phyloP scores from a whole-genome alignment of 164 flowering plant species.

The Liriodendron chinense region DNA sequence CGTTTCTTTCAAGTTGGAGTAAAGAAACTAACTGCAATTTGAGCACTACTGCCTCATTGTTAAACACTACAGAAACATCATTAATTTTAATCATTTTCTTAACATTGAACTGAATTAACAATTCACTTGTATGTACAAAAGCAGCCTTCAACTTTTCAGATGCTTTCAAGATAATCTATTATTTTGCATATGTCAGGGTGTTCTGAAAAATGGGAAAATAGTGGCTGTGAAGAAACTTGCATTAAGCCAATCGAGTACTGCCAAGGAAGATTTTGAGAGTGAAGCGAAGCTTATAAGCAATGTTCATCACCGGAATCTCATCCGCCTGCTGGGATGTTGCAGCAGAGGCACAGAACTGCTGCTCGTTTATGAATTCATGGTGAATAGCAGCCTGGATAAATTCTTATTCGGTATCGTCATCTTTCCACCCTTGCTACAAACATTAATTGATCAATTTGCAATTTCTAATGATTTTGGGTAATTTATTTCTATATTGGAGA shows the following conservation, averaged over 20 bases:
- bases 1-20: too few species aligned
- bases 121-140: too few species aligned
- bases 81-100: too few species aligned
- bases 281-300: slow-evolving; percentile 64
- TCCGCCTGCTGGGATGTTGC: slow-evolving; percentile 57
- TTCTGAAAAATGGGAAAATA: slow-evolving; percentile 39
- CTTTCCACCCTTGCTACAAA: neutral
- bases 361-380: slow-evolving; percentile 55
- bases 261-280: slow-evolving; percentile 34
- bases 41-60: too few species aligned
- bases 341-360: slow-evolving; percentile 46
- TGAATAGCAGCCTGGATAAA: slow-evolving; percentile 52
- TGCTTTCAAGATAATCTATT: neutral
- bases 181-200: slow-evolving; percentile 30
- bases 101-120: neutral
- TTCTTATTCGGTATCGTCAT: slow-evolving; percentile 42
- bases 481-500: too few species aligned
- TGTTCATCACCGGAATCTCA: slow-evolving; percentile 53
- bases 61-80: too few species aligned
- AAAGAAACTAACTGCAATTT: too few species aligned
- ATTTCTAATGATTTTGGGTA: neutral
- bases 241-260: slow-evolving; percentile 27
- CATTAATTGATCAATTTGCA: neutral
- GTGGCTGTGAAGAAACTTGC: slow-evolving; percentile 57
- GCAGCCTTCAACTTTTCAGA: neutral